A percentile compares a stretch with the other conserved stretches of the same genome.
phyloP scores from a whole-genome alignment of 225 moss, liverwort and hornwort species.

The Physcomitrium patens region DNA sequence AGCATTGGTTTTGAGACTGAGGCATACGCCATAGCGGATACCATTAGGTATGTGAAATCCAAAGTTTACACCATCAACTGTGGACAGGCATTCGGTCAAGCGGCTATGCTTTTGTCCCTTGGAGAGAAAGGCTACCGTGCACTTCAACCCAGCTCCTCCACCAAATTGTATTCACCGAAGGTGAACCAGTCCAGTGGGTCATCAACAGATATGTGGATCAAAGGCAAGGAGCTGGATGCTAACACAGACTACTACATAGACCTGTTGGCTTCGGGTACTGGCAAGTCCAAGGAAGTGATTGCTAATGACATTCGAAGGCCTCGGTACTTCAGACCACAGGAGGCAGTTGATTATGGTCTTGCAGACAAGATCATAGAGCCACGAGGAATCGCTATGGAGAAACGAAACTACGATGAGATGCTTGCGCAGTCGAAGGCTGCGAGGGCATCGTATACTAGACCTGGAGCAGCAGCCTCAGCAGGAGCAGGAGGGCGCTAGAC shows the following conservation, averaged over 20 bases:
- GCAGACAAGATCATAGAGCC: constrained; percentile 76
- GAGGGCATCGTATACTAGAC: constrained; percentile 50
- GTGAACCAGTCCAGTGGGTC: constrained; percentile 71
- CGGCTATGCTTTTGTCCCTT: constrained; percentile 72
- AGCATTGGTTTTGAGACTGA: constrained; percentile 80
- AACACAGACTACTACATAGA: constrained; percentile 76
- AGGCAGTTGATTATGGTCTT: constrained; percentile 78
- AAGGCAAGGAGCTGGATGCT: constrained; percentile 75
- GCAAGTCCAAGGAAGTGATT: constrained; percentile 59
- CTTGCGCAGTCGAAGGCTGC: constrained; percentile 61
- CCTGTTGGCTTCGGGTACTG: constrained; percentile 64
- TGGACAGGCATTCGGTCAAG: constrained; percentile 75
- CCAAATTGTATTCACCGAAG: constrained; percentile 73
- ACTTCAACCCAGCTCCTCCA: constrained; percentile 73
- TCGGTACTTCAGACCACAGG: constrained; percentile 67
- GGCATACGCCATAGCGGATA: constrained; percentile 77
- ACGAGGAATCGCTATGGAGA: constrained; percentile 74
- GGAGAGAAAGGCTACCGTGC: constrained; percentile 70
- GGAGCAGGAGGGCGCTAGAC: constrained; percentile 27
- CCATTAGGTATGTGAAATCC: constrained; percentile 69
- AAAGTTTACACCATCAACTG: constrained; percentile 74
- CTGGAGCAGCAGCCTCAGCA: constrained; percentile 58
- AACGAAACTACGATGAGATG: constrained; percentile 78
- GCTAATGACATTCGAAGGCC: constrained; percentile 68
- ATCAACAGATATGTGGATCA: constrained; percentile 78